These are phyloP conservation scores for Cladophialophora carrionii DNA, from an alignment of 2,329 filamentous ascomycete species.

Conservation along the genomic window DNA sequence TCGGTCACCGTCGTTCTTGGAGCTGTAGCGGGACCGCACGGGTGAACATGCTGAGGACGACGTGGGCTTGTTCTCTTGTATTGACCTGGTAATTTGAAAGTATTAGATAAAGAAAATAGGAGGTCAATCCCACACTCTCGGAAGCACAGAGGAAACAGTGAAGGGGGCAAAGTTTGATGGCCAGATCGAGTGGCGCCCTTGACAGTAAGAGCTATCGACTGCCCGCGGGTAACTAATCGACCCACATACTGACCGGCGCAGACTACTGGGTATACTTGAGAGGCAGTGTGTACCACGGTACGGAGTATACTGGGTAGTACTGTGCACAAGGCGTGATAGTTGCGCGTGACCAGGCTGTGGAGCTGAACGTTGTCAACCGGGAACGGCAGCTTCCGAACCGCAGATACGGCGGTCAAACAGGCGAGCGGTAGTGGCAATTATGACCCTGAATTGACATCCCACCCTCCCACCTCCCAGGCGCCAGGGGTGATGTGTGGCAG, in stretches of 20 bases:
- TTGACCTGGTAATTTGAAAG: neutral
- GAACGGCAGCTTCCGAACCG: constrained; percentile 15
- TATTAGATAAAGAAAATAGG: neutral
- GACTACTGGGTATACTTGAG: too few relatives aligned
- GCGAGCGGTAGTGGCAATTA: neutral
- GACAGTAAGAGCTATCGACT: neutral
- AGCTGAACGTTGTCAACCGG: constrained; percentile 2
- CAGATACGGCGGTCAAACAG: constrained; percentile 4
- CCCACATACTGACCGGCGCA: neutral
- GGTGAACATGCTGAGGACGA: neutral
- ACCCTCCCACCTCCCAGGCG: constrained; percentile 1
- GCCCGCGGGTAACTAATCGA: neutral
- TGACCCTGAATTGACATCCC: neutral
- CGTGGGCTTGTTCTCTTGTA: neutral
- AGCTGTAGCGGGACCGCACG: neutral
- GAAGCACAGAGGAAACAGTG: neutral
- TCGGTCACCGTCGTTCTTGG: neutral
- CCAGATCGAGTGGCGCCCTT: neutral
- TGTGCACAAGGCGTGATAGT: neutral
- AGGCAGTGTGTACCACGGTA: too few relatives aligned
- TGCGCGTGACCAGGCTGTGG: constrained; percentile 11
- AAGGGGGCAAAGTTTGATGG: neutral
- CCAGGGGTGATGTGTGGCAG: neutral
- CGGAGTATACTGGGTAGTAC: too few relatives aligned
- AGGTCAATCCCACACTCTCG: neutral